A percentile compares a stretch with the other conserved stretches of the same genome.
These are phyloP conservation scores for Eucalyptus caleyi DNA, from an alignment of 345 rosid genomes.

Conservation along the genomic window DNA sequence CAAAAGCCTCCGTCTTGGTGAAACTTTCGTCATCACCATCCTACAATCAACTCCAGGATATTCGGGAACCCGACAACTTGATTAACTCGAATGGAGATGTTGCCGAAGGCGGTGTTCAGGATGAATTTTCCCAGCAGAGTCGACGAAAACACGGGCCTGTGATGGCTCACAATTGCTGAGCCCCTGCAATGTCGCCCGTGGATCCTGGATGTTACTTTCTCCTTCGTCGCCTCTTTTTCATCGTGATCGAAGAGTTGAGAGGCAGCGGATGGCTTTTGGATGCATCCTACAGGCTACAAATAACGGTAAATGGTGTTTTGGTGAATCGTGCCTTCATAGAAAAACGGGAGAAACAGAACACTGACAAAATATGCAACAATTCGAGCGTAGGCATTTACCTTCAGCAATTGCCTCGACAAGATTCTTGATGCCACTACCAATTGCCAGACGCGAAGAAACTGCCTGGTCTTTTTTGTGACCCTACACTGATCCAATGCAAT, in stretches of 20 bases:
- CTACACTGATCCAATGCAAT: neutral
- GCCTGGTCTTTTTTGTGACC: neutral
- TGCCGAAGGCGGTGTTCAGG: neutral
- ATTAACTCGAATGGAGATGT: accelerated
- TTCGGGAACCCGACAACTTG: neutral
- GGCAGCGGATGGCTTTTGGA: neutral
- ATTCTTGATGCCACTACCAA: neutral
- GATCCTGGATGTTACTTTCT: neutral
- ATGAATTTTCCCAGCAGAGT: too few relatives aligned
- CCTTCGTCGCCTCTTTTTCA: neutral
- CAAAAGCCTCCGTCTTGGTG: too few relatives aligned
- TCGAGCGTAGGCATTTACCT: neutral
- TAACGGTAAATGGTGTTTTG: neutral
- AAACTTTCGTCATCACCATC: neutral
- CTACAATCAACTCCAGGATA: neutral
- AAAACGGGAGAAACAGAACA: accelerated
- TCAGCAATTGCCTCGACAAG: neutral
- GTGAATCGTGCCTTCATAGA: neutral
- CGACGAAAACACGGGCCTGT: neutral
- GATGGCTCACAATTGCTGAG: neutral
- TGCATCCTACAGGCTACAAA: neutral
- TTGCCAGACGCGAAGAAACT: neutral
- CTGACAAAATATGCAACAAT: neutral
- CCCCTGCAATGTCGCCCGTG: neutral
- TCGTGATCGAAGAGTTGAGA: neutral